A percentile compares a stretch with the other conserved stretches of the same genome.
Conservation (phyloP, 2,329 filamentous ascomycete genomes). For the Microsporum ferrugineum region DNA sequence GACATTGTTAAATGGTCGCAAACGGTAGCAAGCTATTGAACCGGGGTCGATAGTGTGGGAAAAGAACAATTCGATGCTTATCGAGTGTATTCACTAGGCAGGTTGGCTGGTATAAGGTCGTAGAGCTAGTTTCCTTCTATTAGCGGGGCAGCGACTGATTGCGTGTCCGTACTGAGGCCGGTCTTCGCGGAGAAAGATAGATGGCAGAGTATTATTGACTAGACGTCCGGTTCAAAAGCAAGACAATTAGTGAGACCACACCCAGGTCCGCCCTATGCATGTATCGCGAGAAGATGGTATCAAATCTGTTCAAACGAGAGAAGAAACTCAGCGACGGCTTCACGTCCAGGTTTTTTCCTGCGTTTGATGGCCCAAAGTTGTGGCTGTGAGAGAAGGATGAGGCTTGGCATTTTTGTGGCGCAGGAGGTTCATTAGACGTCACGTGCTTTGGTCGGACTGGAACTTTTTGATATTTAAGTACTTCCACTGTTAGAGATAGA, state of each 20-base stretch:
- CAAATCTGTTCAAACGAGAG: background rate
- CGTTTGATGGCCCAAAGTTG: background rate
- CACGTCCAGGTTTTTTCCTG: background rate
- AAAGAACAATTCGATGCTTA: background rate
- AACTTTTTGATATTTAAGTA: no score
- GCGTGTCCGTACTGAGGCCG: background rate
- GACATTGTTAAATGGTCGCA: slow-evolving; percentile 10
- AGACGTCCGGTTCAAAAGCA: background rate
- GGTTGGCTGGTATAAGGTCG: background rate
- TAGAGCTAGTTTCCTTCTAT: background rate
- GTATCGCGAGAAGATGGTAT: background rate
- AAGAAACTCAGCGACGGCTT: background rate
- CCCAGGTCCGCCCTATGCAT: background rate
- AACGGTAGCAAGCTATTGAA: background rate
- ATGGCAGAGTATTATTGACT: background rate
- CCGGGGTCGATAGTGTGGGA: background rate
- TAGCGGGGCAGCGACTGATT: background rate
- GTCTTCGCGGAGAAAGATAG: background rate
- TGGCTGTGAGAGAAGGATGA: background rate
- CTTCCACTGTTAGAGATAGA: no score
- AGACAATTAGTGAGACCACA: background rate
- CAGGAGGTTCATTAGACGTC: background rate
- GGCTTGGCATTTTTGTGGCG: background rate
- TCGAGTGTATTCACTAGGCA: background rate
- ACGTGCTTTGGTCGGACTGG: background rate